Evolutionary conservation across 768 basidiomycete genomes (phyloP), one percentile per base, ranked within the genome.

Genomic region (Naganishia antarctica): DNA sequence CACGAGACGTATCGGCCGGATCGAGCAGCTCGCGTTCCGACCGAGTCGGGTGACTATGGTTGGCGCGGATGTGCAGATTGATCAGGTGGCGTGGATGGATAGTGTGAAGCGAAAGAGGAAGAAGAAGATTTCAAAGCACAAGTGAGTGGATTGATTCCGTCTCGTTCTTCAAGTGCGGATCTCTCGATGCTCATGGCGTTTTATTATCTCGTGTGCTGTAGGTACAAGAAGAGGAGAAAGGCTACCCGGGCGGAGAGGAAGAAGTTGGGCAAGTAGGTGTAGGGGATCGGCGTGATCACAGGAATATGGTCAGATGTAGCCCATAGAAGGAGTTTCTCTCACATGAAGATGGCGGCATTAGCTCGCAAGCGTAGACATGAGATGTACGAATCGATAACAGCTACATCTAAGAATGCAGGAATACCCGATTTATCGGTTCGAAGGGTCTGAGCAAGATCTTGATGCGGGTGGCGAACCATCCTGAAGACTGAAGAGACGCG

Each of bases 91-190:
- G 4, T 59, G 57, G 83, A 63, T 76, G 70, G 73, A 74, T 49
- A 74, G 73, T 57, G 70, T 71, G 43, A 71, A 73, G 70, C 68
- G 75, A 61, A 76, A 46, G 80, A 80, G 61, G 65, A 78, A 82
- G 74, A 82, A 86, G 85, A 94, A 93, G 85, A 94, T 94, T 86
- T 90, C 87, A 83, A 94, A 92, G 80, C 91, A 94, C 78, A 93
- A 93, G 90, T 91, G 73, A 78, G 88, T 82, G 34, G 31, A 1
- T 32, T 21, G 34, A 37, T 7, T 7, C 8, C 34, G 7, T 37
- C 4, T 34, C 5, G 34, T 21, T n/a, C 53, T 41, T 16, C 21
- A 63, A 63, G 63, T 60, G 49, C 46, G 63, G 40, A 45, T 21
- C 4, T 6, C 1, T 28, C 44, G 41, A 28, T 1, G 34, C 49